phyloP scores from a whole-genome alignment of 164 flowering plant species.

The Dillenia suffruticosa region DNA sequence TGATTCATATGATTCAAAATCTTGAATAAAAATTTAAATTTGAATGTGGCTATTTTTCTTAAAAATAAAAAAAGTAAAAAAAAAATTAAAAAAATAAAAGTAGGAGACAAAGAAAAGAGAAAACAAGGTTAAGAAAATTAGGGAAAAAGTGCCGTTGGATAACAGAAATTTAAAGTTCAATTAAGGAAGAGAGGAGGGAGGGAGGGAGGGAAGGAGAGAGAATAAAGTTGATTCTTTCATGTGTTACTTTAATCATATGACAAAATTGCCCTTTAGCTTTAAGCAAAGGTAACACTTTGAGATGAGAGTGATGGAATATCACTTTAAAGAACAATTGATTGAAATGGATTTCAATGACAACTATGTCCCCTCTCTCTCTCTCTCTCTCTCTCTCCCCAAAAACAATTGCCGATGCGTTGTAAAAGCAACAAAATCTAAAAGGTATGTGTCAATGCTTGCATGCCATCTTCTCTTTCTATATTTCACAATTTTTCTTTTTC shows the following conservation, averaged over 20 bases:
- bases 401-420: too few species aligned
- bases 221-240: conserved; percentile 33
- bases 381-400: not conserved
- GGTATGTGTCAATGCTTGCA: too few species aligned
- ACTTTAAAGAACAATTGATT: conserved; percentile 20
- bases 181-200: conserved; percentile 15
- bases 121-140: conserved; percentile 7
- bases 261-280: conserved; percentile 67
- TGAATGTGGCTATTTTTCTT: not conserved
- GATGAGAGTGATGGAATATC: conserved; percentile 40
- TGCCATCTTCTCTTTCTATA: too few species aligned
- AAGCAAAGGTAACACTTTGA: conserved; percentile 31
- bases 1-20: not conserved
- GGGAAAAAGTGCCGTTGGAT: conserved; percentile 42
- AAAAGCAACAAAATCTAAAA: too few species aligned
- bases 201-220: too few species aligned
- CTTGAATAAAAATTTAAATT: not conserved
- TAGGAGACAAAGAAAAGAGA: conserved; percentile 8
- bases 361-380: conserved; percentile 1
- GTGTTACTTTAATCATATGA: conserved; percentile 25
- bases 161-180: conserved; percentile 63
- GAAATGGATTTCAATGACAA: conserved; percentile 6
- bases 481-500: too few species aligned
- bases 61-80: not conserved
- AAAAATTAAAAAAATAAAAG: not conserved